These are phyloP conservation scores for Cadophora luteo-olivacea DNA, from an alignment of 2,329 filamentous ascomycete species.

Conservation along the genomic window DNA sequence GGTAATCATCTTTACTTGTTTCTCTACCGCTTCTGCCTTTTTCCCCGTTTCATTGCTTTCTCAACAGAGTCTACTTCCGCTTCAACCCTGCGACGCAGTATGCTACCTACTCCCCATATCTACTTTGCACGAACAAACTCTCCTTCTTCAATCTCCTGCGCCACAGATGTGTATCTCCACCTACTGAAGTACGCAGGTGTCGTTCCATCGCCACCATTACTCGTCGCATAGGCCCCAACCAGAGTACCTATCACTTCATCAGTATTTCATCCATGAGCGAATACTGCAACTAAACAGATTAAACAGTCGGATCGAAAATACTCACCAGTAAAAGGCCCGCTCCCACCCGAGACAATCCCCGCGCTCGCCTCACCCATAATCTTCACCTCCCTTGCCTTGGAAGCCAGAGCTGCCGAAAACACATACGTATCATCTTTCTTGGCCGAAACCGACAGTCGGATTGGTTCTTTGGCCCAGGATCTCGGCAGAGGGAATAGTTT, in stretches of 20 bases:
- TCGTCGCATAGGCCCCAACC: background rate
- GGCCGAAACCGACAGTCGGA: background rate
- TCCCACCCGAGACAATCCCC: background rate
- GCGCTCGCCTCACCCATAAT: background rate
- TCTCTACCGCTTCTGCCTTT: background rate
- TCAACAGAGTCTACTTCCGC: background rate
- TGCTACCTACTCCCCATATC: background rate
- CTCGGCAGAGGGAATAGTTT: background rate
- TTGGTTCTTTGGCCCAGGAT: background rate
- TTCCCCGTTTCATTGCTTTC: background rate
- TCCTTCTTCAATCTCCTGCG: background rate
- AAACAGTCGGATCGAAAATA: background rate
- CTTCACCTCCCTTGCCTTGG: background rate
- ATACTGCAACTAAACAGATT: background rate
- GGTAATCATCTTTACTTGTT: background rate
- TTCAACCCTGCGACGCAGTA: background rate
- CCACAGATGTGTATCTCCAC: background rate
- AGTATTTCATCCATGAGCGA: background rate
- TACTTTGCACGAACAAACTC: background rate
- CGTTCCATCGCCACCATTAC: background rate
- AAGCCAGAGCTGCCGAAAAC: background rate
- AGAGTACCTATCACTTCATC: background rate
- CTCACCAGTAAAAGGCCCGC: constrained; percentile 1
- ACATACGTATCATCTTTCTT: background rate
- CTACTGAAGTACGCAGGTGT: background rate